Percentiles rank a stretch among this genome's conserved stretches.
Evolutionary conservation across 2,329 filamentous ascomycete species (phyloP).

Genomic region (Pseudogymnoascus sp.): DNA sequence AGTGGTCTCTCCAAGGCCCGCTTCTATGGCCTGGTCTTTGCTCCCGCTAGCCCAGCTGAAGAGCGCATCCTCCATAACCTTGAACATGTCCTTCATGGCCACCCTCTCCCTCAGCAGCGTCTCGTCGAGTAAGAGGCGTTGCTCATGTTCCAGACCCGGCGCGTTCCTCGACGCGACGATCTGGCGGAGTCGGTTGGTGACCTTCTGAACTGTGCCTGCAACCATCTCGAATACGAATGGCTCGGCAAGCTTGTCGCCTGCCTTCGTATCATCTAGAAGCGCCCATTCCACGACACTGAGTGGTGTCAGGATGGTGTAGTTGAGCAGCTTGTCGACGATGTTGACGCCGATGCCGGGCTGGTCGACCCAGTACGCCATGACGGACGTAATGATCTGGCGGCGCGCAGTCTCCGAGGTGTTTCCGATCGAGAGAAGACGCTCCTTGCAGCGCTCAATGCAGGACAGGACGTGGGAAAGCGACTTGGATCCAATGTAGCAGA

Average conservation of each 20-base stretch:
- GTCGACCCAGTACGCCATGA: conserved; percentile 87
- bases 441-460: conserved; percentile 91
- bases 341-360: conserved; percentile 88
- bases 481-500: conserved; percentile 90
- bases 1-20: conserved; percentile 47
- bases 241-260: conserved; percentile 62
- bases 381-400: conserved; percentile 80
- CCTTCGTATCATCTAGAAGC: conserved; percentile 51
- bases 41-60: conserved; percentile 63
- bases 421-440: conserved; percentile 73
- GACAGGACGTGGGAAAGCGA: conserved; percentile 93
- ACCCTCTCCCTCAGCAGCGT: conserved; percentile 62
- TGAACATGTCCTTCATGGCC: conserved; percentile 74
- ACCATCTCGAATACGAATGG: conserved; percentile 85
- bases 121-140: conserved; percentile 46
- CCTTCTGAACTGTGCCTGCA: conserved; percentile 80
- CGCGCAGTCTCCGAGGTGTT: conserved; percentile 67
- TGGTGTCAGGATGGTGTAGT: conserved; percentile 90
- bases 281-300: conserved; percentile 85
- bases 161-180: conserved; percentile 60
- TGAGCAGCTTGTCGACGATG: conserved; percentile 93
- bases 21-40: conserved; percentile 70
- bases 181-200: conserved; percentile 77
- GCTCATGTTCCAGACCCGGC: conserved; percentile 45
- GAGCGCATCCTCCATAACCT: conserved; percentile 70